These are phyloP conservation scores for Podospora comata DNA, from an alignment of 495 filamentous ascomycete species.

Conservation along the genomic window DNA sequence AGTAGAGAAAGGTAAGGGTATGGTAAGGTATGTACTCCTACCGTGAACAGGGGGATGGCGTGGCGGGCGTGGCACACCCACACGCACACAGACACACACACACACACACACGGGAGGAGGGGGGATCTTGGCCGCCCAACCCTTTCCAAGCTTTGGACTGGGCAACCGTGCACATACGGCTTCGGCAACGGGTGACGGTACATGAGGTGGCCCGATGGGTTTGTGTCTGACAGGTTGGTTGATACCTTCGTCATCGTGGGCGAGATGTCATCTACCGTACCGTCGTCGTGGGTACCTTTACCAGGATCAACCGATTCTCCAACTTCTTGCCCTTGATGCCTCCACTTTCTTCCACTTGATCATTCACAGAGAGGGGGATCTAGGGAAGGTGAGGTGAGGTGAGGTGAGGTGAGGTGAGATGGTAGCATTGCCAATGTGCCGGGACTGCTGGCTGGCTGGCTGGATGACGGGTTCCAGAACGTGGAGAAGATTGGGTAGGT, in stretches of 20 bases:
- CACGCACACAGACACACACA: neutral
- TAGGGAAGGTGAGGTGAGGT: too few species aligned
- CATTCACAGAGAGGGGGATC: neutral
- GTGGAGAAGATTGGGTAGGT: neutral
- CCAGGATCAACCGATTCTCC: neutral
- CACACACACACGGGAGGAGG: neutral
- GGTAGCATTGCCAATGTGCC: neutral
- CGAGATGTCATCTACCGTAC: neutral
- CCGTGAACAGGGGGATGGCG: neutral
- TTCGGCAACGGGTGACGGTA: neutral
- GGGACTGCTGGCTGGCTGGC: neutral
- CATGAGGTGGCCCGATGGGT: neutral
- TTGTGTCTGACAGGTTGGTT: neutral
- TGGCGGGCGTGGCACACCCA: neutral
- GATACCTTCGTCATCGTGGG: neutral
- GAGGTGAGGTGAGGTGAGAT: too few species aligned
- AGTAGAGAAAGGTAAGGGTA: neutral
- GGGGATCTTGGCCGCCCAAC: neutral
- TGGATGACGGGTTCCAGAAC: neutral
- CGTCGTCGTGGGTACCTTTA: neutral
- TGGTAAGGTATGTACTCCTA: neutral
- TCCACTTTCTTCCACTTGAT: neutral
- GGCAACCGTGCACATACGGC: neutral
- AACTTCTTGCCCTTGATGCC: neutral
- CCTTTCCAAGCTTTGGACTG: neutral